Conservation (phyloP, 140 eudicot species). For the Flaveria floridana region DNA sequence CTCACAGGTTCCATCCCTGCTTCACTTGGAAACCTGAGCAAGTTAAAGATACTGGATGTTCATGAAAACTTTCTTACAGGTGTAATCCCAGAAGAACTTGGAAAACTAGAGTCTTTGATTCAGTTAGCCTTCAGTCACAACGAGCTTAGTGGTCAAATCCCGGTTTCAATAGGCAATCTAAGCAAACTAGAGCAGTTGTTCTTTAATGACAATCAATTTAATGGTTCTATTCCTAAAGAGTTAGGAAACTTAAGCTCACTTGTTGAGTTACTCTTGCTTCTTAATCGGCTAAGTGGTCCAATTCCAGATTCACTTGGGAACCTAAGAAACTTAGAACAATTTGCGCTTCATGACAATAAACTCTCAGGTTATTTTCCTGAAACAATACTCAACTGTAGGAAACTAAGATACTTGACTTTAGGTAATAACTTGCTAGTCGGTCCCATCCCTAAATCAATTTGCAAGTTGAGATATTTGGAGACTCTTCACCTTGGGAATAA, state of each 20-base stretch:
- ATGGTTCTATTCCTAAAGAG: slow-evolving; percentile 38
- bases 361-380: slow-evolving; percentile 38
- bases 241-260: slow-evolving; percentile 37
- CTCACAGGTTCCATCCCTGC: slow-evolving; percentile 31
- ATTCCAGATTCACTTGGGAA: slow-evolving; percentile 44
- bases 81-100: slow-evolving; percentile 31
- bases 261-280: slow-evolving; percentile 26
- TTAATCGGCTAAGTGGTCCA: slow-evolving; percentile 32
- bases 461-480: slow-evolving; percentile 32
- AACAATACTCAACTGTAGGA: slow-evolving; percentile 19
- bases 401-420: slow-evolving; percentile 20
- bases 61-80: slow-evolving; percentile 35
- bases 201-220: slow-evolving; percentile 33
- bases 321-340: slow-evolving; percentile 29
- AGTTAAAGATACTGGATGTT: slow-evolving; percentile 27
- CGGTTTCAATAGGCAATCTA: slow-evolving; percentile 29
- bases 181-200: slow-evolving; percentile 27
- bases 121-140: slow-evolving; percentile 35
- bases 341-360: slow-evolving; percentile 33
- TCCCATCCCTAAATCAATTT: slow-evolving; percentile 34
- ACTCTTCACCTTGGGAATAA: slow-evolving; percentile 33
- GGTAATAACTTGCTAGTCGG: slow-evolving; percentile 30
- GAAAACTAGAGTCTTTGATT: slow-evolving; percentile 28
- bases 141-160: slow-evolving; percentile 28
- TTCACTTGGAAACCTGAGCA: slow-evolving; percentile 27